Percentiles rank a stretch among this genome's conserved stretches.
These are phyloP conservation scores for Leishmania amazonensis DNA, from an alignment of 208 protist genomes.

Conservation along the genomic window DNA sequence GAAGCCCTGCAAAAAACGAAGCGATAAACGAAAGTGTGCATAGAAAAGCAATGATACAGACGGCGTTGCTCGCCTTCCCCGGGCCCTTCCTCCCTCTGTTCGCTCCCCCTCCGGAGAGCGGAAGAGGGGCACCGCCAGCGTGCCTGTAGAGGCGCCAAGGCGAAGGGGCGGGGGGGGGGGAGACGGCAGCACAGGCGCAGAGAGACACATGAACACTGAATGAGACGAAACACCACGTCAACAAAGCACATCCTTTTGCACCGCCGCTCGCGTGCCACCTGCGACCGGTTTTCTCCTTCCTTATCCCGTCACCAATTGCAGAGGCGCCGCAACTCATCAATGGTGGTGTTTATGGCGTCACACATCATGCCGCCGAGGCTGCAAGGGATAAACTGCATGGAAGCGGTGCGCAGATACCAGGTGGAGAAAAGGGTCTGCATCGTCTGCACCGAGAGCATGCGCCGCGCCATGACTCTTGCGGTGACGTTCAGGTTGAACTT, in stretches of 20 bases:
- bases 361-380: constrained; percentile 23
- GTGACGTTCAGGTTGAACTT: constrained; percentile 10
- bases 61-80: not conserved
- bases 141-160: not conserved
- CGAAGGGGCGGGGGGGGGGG: not conserved
- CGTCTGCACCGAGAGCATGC: constrained; percentile 37
- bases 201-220: not conserved
- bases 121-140: not conserved
- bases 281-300: too few species aligned
- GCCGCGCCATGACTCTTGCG: constrained; percentile 11
- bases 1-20: not conserved
- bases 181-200: not conserved
- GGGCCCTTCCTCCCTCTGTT: not conserved
- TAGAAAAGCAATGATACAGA: not conserved
- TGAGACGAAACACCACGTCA: too few species aligned
- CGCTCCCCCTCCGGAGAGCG: not conserved
- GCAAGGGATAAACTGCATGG: constrained; percentile 53
- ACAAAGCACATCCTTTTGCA: not conserved
- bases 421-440: constrained; percentile 29
- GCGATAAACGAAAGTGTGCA: too few species aligned
- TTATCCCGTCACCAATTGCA: constrained; percentile 3
- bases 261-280: too few species aligned
- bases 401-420: constrained; percentile 40
- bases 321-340: constrained; percentile 24
- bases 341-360: constrained; percentile 41